Percentiles rank a stretch among this genome's conserved stretches.
Evolutionary conservation across 805 yeast genomes (phyloP).

Genomic region (Debaryomyces hansenii): DNA sequence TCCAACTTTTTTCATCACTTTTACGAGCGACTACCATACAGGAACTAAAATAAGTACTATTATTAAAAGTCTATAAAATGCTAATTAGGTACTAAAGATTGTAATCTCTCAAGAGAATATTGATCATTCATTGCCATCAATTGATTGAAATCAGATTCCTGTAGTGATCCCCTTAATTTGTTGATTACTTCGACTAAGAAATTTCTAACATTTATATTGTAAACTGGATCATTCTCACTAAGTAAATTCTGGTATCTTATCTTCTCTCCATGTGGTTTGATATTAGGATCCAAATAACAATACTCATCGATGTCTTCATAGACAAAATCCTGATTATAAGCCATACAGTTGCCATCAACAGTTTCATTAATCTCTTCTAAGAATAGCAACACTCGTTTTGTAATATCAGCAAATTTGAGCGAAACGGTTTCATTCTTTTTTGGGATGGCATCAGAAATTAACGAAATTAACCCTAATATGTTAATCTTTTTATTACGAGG

Average conservation of each 20-base stretch:
- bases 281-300: constrained; percentile 39
- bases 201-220: constrained; percentile 46
- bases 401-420: constrained; percentile 24
- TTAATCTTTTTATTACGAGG: constrained; percentile 74
- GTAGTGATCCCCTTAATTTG: constrained; percentile 23
- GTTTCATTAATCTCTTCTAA: constrained; percentile 76
- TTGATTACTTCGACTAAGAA: constrained; percentile 36
- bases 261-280: constrained; percentile 45
- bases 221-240: constrained; percentile 33
- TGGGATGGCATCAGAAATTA: constrained; percentile 38
- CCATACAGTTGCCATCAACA: constrained; percentile 31
- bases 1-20: background rate
- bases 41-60: no score
- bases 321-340: constrained; percentile 34
- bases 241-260: constrained; percentile 33
- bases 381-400: constrained; percentile 41
- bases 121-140: constrained; percentile 35
- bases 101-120: constrained; percentile 33
- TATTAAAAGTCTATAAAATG: background rate
- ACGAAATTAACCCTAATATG: constrained; percentile 58
- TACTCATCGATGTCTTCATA: constrained; percentile 46
- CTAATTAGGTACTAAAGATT: constrained; percentile 5
- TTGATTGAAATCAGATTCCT: constrained; percentile 29
- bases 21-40: background rate
- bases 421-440: constrained; percentile 19